Evolutionary conservation across 1,284 basidiomycete genomes (phyloP).

Genomic region (Quambalaria eucalypti): DNA sequence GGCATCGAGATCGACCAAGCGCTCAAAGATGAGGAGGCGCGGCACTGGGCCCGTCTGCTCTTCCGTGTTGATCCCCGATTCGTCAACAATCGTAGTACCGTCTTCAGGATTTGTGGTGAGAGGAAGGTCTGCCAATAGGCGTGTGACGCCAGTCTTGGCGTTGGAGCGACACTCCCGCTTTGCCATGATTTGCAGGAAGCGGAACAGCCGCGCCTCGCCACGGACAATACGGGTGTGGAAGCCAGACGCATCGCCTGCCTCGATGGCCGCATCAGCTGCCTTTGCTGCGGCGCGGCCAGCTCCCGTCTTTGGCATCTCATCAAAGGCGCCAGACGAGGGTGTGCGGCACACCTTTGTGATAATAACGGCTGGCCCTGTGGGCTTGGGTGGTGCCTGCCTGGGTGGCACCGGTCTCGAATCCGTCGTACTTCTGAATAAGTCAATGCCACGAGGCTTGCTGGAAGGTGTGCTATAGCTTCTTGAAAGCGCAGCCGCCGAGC

Average conservation of each 20-base stretch:
- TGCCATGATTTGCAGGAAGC: constrained; percentile 17
- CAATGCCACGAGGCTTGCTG: no score
- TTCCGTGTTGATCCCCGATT: neutral
- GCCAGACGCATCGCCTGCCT: constrained; percentile 10
- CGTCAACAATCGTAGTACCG: neutral
- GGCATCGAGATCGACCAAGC: constrained; percentile 28
- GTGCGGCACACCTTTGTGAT: constrained; percentile 37
- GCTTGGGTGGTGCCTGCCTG: neutral
- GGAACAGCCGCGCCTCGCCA: constrained; percentile 31
- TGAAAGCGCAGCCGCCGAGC: no score
- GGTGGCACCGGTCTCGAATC: neutral
- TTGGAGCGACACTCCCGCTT: neutral
- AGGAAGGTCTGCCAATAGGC: constrained; percentile 10
- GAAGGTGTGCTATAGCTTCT: no score
- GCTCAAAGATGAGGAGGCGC: constrained; percentile 27
- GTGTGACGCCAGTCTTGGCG: neutral
- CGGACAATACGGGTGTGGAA: constrained; percentile 26
- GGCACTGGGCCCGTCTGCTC: constrained; percentile 23
- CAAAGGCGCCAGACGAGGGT: constrained; percentile 29
- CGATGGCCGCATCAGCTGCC: neutral
- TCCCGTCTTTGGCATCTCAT: constrained; percentile 33
- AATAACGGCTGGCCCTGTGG: constrained; percentile 15
- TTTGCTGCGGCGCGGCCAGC: constrained; percentile 4
- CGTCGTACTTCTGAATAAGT: no score
- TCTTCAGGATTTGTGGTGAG: constrained; percentile 4